Percentiles rank a stretch among this genome's conserved stretches.
These are phyloP conservation scores for Aureobasidium sp. DNA, from an alignment of 2,329 filamentous ascomycete genomes.

Conservation along the genomic window DNA sequence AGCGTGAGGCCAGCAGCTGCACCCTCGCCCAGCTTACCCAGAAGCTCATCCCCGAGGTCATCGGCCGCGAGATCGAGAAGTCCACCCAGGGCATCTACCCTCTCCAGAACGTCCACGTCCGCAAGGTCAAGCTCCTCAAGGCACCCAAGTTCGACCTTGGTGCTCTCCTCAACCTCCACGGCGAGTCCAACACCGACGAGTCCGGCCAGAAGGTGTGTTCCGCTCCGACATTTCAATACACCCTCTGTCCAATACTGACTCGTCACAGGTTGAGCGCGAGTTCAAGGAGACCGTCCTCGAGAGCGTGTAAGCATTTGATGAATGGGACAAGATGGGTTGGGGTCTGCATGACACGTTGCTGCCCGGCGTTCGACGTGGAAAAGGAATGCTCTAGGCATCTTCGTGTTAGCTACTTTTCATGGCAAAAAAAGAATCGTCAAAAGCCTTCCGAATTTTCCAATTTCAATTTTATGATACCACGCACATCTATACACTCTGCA, in stretches of 20 bases:
- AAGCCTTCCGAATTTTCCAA: conserved; percentile 13
- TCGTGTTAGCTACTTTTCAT: conserved; percentile 20
- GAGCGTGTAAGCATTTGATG: conserved; percentile 62
- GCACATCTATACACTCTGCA: background rate
- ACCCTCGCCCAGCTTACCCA: conserved; percentile 92
- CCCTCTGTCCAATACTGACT: background rate
- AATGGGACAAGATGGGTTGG: conserved; percentile 16
- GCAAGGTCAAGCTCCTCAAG: conserved; percentile 99
- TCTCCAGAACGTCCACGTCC: conserved; percentile 99
- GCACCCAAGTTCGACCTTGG: conserved; percentile 98
- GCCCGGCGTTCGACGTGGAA: conserved; percentile 19
- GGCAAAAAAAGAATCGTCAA: conserved; percentile 19
- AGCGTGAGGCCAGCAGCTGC: conserved; percentile 89
- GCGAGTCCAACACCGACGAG: conserved; percentile 93
- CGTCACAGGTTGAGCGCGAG: conserved; percentile 63
- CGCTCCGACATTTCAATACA: background rate
- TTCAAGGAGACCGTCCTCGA: conserved; percentile 98
- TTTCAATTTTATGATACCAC: conserved; percentile 15
- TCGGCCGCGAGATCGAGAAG: conserved; percentile 99
- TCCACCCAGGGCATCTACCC: conserved; percentile 99
- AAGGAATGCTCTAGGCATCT: conserved; percentile 18
- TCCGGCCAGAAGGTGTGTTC: conserved; percentile 80
- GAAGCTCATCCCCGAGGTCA: conserved; percentile 99
- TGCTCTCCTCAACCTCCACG: conserved; percentile 91
- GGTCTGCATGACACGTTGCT: conserved; percentile 16